phyloP scores from a whole-genome alignment of 371 early-diverging fungal species.

The Smittium mucronatum region DNA sequence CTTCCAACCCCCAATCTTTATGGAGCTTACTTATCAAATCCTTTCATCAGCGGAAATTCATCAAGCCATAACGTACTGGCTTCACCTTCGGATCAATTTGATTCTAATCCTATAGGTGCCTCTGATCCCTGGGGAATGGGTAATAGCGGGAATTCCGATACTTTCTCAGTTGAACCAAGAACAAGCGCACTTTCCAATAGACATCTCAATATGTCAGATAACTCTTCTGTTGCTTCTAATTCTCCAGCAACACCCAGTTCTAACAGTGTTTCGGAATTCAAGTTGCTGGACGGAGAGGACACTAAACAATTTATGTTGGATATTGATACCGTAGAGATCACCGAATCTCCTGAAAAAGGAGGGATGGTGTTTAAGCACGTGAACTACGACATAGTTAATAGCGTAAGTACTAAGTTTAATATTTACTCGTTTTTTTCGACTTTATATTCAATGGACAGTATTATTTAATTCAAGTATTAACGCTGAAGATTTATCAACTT shows the following conservation, averaged over 20 bases:
- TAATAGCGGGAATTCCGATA: conserved; percentile 14
- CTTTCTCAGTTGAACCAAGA: background rate
- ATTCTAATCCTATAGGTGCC: background rate
- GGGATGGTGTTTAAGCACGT: conserved; percentile 70
- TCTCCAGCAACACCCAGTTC: no score
- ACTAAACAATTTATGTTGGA: conserved; percentile 29
- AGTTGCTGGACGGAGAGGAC: conserved; percentile 18
- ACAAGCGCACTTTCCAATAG: conserved; percentile 7
- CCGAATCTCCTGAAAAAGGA: conserved; percentile 51
- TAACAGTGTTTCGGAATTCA: background rate
- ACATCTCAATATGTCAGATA: background rate
- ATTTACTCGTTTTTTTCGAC: no score
- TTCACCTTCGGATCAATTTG: background rate
- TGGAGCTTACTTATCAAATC: background rate
- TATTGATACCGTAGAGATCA: conserved; percentile 26
- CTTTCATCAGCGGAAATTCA: no score
- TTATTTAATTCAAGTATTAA: no score
- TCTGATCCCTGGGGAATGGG: conserved; percentile 1
- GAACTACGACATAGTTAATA: conserved; percentile 61
- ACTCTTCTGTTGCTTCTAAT: conserved; percentile 19
- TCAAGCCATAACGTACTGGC: no score
- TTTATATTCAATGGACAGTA: no score
- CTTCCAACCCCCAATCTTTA: conserved; percentile 5
- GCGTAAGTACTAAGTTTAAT: conserved; percentile 19
- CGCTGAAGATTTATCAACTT: no score